Evolutionary conservation across 1,284 basidiomycete genomes (phyloP).

Genomic region (Boletus semigastroideus): DNA sequence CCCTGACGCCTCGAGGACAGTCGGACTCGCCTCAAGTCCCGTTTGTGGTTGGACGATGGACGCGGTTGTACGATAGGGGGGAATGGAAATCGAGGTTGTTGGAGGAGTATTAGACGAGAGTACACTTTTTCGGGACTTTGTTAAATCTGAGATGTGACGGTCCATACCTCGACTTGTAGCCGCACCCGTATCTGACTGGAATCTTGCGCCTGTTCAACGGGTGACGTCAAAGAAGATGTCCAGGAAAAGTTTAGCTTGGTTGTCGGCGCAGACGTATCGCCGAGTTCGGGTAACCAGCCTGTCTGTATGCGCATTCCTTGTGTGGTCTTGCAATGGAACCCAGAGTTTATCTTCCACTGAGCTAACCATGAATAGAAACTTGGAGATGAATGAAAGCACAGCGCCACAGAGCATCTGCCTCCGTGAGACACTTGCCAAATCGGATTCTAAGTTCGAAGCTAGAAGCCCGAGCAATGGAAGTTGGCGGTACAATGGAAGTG

Average conservation of each 20-base stretch:
- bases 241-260: not conserved
- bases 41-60: not conserved
- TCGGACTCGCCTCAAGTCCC: not conserved
- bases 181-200: not conserved
- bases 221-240: not conserved
- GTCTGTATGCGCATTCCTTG: not conserved
- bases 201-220: not conserved
- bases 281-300: too few relatives aligned
- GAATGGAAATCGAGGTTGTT: conserved; percentile 18
- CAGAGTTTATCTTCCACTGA: not conserved
- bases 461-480: conserved; percentile 13
- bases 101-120: conserved; percentile 1
- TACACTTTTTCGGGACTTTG: not conserved
- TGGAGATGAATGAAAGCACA: not conserved
- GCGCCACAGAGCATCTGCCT: not conserved
- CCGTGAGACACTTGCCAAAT: not conserved
- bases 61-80: conserved; percentile 6
- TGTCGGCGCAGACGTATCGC: not conserved
- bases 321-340: conserved; percentile 5
- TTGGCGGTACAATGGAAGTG: not conserved
- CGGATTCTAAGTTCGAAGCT: not conserved
- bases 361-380: not conserved
- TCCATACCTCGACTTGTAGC: not conserved
- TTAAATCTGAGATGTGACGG: not conserved
- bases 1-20: not conserved